Base-by-base conservation (phyloP, 1,284 basidiomycete genomes). In the Cryptococcus sp. region DNA sequence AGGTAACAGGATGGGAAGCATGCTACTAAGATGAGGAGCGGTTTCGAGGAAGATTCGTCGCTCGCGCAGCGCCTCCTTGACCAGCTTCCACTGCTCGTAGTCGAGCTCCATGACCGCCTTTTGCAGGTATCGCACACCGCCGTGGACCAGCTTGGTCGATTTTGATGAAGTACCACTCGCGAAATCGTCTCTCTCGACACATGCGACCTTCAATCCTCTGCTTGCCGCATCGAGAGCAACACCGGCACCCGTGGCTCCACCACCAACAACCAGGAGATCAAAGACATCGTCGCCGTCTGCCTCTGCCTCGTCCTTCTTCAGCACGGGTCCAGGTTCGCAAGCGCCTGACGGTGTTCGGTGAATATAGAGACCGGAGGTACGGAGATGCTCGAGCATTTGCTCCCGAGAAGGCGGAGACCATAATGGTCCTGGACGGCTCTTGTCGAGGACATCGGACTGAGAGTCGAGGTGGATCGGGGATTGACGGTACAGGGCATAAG, bases 131-230 rank as follows among this genome's bases (percentile, higher is more conserved):
- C 95, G 86, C 0, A 99, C 95, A 58, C 95, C 95, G 27, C 95
- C 95, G 80, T 99, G 95, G 1, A 98, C 93, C 52, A 99, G 87
- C 78, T 99, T 98, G 11, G 95, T 98, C 10, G 90, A 93, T 78
- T 99, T 99, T 27, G 93, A 96, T 3, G 92, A 96, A 0, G 95
- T 97, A 17, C 93, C 94, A 20, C 91, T 86, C 66, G 87, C 86
- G 70, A 95, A 99, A 76, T 99, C 95, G 71, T 92, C 90, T 48
- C 92, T 82, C 76, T 99, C 95, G 2, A 98, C 93, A 65, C 97
- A 81, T 0, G 92, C 95, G 20, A 98, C 93, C 74, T 87, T 91
- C 61, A 99, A 83, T 0, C 95, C 94, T 57, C 95, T 83, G 68
- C 87, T 91, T 13, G 90, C 93, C 35, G 95, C 95, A 77, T 99